phyloP scores from a whole-genome alignment of 805 yeast genomes.

The Wickerhamiella azymoides region DNA sequence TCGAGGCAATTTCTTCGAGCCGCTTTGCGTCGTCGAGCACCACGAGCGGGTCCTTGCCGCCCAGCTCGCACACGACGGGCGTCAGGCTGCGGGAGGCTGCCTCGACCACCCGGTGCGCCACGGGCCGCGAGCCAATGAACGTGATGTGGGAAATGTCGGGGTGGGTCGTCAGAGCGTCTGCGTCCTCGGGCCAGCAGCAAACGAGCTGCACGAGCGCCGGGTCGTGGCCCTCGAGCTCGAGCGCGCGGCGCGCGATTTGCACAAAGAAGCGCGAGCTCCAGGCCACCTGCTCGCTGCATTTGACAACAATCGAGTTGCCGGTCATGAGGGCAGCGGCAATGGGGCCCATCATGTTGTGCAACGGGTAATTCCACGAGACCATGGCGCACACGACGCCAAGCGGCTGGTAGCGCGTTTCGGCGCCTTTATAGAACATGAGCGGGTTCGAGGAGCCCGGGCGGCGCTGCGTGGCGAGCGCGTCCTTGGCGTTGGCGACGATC shows the following conservation, averaged over 20 bases:
- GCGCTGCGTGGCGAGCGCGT: slow-evolving; percentile 49
- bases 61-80: slow-evolving; percentile 90
- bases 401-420: slow-evolving; percentile 90
- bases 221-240: slow-evolving; percentile 59
- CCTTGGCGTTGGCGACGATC: slow-evolving; percentile 74
- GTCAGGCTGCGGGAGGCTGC: slow-evolving; percentile 81
- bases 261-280: slow-evolving; percentile 84
- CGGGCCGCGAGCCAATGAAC: slow-evolving; percentile 90
- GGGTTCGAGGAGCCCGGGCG: slow-evolving; percentile 82
- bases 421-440: slow-evolving; percentile 79
- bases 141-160: slow-evolving; percentile 77
- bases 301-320: slow-evolving; percentile 82
- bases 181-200: slow-evolving; percentile 80
- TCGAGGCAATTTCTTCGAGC: slow-evolving; percentile 42
- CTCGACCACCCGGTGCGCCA: slow-evolving; percentile 73
- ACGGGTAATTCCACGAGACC: slow-evolving; percentile 95
- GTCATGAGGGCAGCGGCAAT: slow-evolving; percentile 76
- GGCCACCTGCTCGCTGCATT: slow-evolving; percentile 90
- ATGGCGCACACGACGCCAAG: slow-evolving; percentile 78
- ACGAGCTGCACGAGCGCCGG: slow-evolving; percentile 78
- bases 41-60: slow-evolving; percentile 89
- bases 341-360: slow-evolving; percentile 90
- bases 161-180: slow-evolving; percentile 74
- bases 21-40: slow-evolving; percentile 44
- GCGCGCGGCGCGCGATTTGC: slow-evolving; percentile 54